Conservation (phyloP, 169 alveolate genomes). For the Plasmodium malariae region DNA sequence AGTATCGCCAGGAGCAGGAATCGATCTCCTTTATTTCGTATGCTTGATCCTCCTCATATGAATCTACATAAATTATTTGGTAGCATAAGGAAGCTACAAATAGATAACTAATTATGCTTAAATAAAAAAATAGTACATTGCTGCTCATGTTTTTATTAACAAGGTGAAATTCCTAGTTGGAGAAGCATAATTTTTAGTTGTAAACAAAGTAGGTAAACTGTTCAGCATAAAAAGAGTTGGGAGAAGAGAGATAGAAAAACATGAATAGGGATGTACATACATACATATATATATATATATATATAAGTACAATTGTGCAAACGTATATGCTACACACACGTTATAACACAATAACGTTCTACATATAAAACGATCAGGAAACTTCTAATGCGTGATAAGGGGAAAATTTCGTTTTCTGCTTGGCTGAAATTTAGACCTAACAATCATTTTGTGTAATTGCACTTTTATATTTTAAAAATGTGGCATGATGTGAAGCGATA, state of each 20-base stretch:
- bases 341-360: too few species aligned
- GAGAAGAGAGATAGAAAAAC: too few species aligned
- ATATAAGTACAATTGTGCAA: neutral
- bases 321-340: neutral
- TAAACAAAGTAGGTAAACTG: too few species aligned
- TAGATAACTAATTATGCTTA: slow-evolving; percentile 3
- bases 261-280: too few species aligned
- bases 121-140: slow-evolving; percentile 27
- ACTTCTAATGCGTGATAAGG: too few species aligned
- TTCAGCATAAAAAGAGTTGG: too few species aligned
- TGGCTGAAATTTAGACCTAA: too few species aligned
- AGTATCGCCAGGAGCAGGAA: slow-evolving; percentile 65
- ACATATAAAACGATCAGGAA: too few species aligned
- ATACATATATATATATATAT: neutral
- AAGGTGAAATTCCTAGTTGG: neutral
- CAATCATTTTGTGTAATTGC: too few species aligned
- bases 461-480: too few species aligned
- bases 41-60: neutral
- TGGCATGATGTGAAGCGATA: too few species aligned
- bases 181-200: neutral
- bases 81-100: slow-evolving; percentile 42
- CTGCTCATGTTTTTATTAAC: slow-evolving; percentile 45
- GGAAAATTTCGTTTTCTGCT: too few species aligned
- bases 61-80: slow-evolving; percentile 48
- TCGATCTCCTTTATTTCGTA: slow-evolving; percentile 3